These are phyloP conservation scores for Yamadazyma sp. DNA, from an alignment of 1,139 yeast species.

Conservation along the genomic window DNA sequence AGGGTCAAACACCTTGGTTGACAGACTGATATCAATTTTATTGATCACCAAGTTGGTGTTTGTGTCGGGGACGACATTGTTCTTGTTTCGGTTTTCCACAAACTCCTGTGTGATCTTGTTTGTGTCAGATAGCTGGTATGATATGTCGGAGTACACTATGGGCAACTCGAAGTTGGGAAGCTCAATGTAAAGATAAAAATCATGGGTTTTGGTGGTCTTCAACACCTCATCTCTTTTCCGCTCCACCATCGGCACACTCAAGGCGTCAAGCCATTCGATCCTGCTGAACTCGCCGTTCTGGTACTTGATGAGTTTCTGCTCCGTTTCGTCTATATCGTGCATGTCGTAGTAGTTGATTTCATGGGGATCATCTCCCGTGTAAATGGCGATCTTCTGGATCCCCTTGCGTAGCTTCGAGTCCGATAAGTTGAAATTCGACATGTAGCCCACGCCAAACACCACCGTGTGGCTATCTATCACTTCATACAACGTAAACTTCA, in stretches of 20 bases:
- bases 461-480: slow-evolving; percentile 50
- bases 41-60: slow-evolving; percentile 32
- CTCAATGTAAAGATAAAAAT: slow-evolving; percentile 61
- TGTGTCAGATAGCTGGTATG: slow-evolving; percentile 21
- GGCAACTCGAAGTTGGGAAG: slow-evolving; percentile 79
- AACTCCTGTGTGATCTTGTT: slow-evolving; percentile 10
- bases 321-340: slow-evolving; percentile 37
- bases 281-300: slow-evolving; percentile 66
- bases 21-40: slow-evolving; percentile 32
- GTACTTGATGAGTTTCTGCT: slow-evolving; percentile 57
- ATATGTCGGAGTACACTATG: slow-evolving; percentile 69
- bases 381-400: slow-evolving; percentile 35
- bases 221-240: slow-evolving; percentile 36
- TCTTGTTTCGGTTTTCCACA: slow-evolving; percentile 6
- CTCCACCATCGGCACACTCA: slow-evolving; percentile 53
- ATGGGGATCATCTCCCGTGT: neutral
- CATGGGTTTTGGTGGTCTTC: neutral
- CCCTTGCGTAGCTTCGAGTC: slow-evolving; percentile 34
- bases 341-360: slow-evolving; percentile 23
- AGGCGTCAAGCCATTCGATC: slow-evolving; percentile 74
- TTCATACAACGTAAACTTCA: slow-evolving; percentile 69
- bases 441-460: slow-evolving; percentile 59
- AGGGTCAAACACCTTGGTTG: slow-evolving; percentile 36
- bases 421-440: slow-evolving; percentile 54
- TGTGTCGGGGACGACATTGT: slow-evolving; percentile 8